Evolutionary conservation across 305 asterid genomes (phyloP), one percentile per base, ranked within the genome.

Genomic region (Fraxinus angustifolia): DNA sequence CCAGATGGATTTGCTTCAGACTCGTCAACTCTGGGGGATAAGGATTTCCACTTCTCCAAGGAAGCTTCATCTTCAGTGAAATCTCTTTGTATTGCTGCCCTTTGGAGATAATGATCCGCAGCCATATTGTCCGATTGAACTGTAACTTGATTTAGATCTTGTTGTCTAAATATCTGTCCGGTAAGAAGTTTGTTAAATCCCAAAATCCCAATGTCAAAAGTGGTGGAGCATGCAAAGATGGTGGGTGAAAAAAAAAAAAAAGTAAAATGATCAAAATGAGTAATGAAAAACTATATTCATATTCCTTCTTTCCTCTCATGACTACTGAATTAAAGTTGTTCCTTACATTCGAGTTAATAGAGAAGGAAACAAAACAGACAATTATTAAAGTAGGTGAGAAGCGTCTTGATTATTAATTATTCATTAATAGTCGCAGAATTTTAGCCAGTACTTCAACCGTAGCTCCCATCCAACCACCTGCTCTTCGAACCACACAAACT

Each of bases 1-100:
- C 80, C 71, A 0, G 86, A 80, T 34, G 82, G 31, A 33, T 67
- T 62, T 8, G 82, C 73, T 78, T 85, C 90, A 4, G 84, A 40
- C 67, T 78, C 80, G 34, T 77, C 81, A 1, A 67, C 53, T 17
- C 80, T 62, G 12, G 86, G 65, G 12, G 79, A 17, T 11, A 75
- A 17, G 35, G 88, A 38, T 5, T 72, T 80, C 53, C 72, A 58
- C 68, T 88, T 83, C 42, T 82, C 48, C 14, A 84, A 56, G 81
- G 89, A 82, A 77, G 16, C 53, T 33, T 68, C 82, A 62, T 71
- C 78, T 79, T 45, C 77, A 17, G 2, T 36, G 50, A 14, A 33
- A 35, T 73, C 50, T 60, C 33, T 79, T 33, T 62, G 82, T 42
- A 31, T 76, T 4, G 75, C 78, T 16, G 73, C 72, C 48, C 30